Percentiles rank a stretch among this genome's conserved stretches.
Evolutionary conservation across 495 filamentous ascomycete species (phyloP).

Genomic region (Xanthoparmelia taractica): DNA sequence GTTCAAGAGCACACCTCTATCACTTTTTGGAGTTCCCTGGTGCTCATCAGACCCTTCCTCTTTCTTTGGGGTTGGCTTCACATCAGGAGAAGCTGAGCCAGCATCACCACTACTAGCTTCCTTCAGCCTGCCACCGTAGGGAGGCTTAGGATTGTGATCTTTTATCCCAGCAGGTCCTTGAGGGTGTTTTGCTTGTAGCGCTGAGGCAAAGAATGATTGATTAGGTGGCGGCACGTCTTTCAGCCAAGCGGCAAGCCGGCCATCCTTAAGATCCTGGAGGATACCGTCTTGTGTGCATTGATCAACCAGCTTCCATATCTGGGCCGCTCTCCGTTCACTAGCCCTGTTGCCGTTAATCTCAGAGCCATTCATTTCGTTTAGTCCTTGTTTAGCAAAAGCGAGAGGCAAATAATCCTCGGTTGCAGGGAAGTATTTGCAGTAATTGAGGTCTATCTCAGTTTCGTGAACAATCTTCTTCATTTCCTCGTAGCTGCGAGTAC

Average conservation of each 20-base stretch:
- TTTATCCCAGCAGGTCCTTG: not conserved
- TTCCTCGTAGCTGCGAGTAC: not conserved
- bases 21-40: not conserved
- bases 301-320: slow-evolving; percentile 12
- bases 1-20: slow-evolving; percentile 5
- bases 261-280: slow-evolving; percentile 6
- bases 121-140: not conserved
- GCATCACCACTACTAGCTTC: not conserved
- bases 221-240: not conserved
- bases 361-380: not conserved
- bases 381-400: not conserved
- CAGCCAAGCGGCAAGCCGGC: not conserved
- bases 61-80: not conserved
- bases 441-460: not conserved
- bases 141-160: not conserved
- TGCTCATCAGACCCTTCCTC: not conserved
- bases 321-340: slow-evolving; percentile 6
- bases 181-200: not conserved
- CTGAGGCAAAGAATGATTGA: not conserved
- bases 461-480: not conserved
- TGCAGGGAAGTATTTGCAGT: not conserved
- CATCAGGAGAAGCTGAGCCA: not conserved
- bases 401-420: slow-evolving; percentile 9
- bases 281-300: slow-evolving; percentile 2
- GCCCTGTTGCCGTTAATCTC: not conserved